Evolutionary conservation across 305 asterid species (phyloP).

Genomic region (Striga hermonthica): DNA sequence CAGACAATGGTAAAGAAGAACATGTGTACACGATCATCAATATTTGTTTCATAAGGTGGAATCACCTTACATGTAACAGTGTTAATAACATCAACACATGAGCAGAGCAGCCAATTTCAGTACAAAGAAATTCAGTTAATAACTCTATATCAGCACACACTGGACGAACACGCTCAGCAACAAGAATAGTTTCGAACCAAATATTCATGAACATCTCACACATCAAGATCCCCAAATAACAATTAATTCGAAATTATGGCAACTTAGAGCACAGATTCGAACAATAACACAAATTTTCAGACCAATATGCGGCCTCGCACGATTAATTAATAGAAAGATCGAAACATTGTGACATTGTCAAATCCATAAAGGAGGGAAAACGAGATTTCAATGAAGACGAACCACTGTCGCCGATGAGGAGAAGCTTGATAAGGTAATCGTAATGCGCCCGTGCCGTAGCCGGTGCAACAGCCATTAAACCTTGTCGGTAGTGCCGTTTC

Average conservation of each 20-base stretch:
- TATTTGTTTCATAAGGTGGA: neutral
- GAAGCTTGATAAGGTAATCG: constrained; percentile 58
- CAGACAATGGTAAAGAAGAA: constrained; percentile 8
- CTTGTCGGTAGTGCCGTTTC: constrained; percentile 1
- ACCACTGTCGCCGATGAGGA: constrained; percentile 68
- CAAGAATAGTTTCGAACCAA: neutral
- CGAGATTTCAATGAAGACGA: constrained; percentile 23
- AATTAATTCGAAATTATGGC: constrained; percentile 5
- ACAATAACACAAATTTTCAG: neutral
- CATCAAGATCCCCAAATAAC: constrained; percentile 20
- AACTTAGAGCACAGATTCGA: constrained; percentile 32
- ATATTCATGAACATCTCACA: neutral
- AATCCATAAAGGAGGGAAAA: neutral
- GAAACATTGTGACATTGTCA: neutral
- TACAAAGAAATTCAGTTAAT: neutral
- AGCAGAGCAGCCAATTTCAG: neutral
- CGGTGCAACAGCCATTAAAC: constrained; percentile 56
- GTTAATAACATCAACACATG: neutral
- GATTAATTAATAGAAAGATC: constrained; percentile 10
- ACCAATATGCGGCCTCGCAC: constrained; percentile 12
- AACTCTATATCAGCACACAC: neutral
- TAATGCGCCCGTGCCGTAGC: constrained; percentile 60
- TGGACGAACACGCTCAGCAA: neutral
- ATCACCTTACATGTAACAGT: constrained; percentile 14
- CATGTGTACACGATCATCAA: constrained; percentile 15